These are phyloP conservation scores for Fistulinella staudtii DNA, from an alignment of 1,284 basidiomycete genomes.

Conservation along the genomic window DNA sequence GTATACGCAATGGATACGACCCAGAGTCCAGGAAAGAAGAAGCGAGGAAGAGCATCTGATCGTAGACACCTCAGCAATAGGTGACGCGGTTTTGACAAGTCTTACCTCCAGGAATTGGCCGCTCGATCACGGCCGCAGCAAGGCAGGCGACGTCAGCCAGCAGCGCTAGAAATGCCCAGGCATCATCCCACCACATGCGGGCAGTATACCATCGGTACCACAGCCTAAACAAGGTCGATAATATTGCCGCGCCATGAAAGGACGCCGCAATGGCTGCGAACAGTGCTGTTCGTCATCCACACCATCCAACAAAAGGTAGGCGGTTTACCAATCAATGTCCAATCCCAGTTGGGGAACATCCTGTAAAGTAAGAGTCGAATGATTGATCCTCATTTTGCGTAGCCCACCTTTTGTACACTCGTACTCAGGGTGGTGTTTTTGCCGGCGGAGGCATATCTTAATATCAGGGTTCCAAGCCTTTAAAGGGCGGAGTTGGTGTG, in stretches of 20 bases:
- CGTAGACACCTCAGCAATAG: not conserved
- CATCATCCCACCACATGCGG: constrained; percentile 21
- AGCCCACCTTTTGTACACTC: not conserved
- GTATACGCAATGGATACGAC: constrained; percentile 21
- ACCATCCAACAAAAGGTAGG: not conserved
- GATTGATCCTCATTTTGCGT: not conserved
- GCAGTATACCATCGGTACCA: constrained; percentile 12
- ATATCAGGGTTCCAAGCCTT: too few relatives aligned
- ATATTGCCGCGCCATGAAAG: constrained; percentile 10
- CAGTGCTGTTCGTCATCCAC: not conserved
- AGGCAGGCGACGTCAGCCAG: constrained; percentile 2
- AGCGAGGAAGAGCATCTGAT: constrained; percentile 7
- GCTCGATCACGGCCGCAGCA: not conserved
- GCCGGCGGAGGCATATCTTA: not conserved
- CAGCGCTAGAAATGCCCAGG: constrained; percentile 13
- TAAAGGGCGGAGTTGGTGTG: not conserved
- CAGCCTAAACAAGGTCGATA: constrained; percentile 16
- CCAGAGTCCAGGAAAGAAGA: constrained; percentile 14
- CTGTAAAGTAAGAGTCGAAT: not conserved
- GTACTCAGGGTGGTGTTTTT: not conserved
- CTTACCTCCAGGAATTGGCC: constrained; percentile 3
- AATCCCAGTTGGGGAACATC: constrained; percentile 3
- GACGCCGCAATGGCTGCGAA: constrained; percentile 3
- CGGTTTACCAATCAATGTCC: constrained; percentile 3
- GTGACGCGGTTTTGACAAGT: not conserved